These are phyloP conservation scores for Exophiala aquamarina DNA, from an alignment of 2,329 filamentous ascomycete species.

Conservation along the genomic window DNA sequence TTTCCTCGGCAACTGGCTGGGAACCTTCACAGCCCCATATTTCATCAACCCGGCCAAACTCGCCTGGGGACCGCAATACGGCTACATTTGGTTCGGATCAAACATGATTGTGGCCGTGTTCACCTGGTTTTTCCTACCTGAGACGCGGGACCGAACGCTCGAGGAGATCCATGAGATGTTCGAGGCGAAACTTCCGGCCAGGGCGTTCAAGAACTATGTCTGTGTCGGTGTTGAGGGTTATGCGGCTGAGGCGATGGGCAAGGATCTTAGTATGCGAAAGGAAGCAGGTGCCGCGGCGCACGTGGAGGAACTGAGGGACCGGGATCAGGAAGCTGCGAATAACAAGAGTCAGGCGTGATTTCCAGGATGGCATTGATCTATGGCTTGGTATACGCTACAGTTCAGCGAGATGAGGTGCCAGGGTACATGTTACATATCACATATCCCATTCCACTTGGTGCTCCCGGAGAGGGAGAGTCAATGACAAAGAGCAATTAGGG, in stretches of 20 bases:
- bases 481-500: too few relatives aligned
- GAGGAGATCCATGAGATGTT: constrained; percentile 26
- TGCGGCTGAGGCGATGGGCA: constrained; percentile 16
- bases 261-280: constrained; percentile 13
- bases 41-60: constrained; percentile 45
- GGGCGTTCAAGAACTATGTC: constrained; percentile 9
- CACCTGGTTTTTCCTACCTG: constrained; percentile 41
- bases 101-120: constrained; percentile 29
- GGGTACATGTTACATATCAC: too few relatives aligned
- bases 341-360: too few relatives aligned
- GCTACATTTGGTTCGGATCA: constrained; percentile 44
- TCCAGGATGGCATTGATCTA: too few relatives aligned
- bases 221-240: constrained; percentile 30
- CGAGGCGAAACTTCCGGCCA: constrained; percentile 34
- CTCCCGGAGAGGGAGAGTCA: too few relatives aligned
- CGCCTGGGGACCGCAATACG: constrained; percentile 35
- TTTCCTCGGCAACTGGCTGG: constrained; percentile 43
- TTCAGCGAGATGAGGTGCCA: too few relatives aligned
- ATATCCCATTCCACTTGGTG: too few relatives aligned
- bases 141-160: constrained; percentile 52
- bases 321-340: too few relatives aligned
- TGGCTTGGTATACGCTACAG: too few relatives aligned
- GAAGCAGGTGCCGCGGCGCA: constrained; percentile 2
- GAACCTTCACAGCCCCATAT: constrained; percentile 42
- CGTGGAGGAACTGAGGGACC: constrained; percentile 7